Percentiles rank a stretch among this genome's conserved stretches.
phyloP scores from a whole-genome alignment of 352 stramenopile species.

The Phytopythium chamaehyphon region DNA sequence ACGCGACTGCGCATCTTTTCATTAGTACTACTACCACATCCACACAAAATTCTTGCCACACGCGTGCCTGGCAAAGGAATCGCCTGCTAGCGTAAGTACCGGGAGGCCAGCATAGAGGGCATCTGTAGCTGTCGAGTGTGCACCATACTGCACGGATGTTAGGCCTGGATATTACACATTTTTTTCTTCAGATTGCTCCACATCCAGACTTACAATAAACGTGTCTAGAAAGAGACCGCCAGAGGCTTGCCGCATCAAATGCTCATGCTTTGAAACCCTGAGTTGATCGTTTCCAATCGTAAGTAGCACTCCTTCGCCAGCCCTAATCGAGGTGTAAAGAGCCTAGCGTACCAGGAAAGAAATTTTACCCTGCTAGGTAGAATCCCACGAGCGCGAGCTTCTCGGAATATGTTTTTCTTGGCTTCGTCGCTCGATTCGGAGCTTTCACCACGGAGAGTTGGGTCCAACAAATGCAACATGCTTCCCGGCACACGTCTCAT shows the following conservation, averaged over 20 bases:
- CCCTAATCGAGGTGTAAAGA: conserved; percentile 3
- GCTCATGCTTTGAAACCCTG: conserved; percentile 66
- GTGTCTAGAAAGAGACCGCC: conserved; percentile 92
- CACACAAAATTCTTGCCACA: no score
- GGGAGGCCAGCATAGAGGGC: conserved; percentile 82
- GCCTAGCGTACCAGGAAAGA: conserved; percentile 27
- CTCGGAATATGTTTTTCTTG: conserved; percentile 40
- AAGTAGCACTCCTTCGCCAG: no score
- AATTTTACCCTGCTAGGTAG: conserved; percentile 44
- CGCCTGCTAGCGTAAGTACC: conserved; percentile 79
- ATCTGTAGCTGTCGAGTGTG: conserved; percentile 91
- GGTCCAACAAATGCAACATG: conserved; percentile 55
- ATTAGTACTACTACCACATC: no score
- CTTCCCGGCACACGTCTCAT: conserved; percentile 49
- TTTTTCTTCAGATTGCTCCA: no score
- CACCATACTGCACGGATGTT: no score
- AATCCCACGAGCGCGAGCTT: conserved; percentile 56
- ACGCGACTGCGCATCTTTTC: no score
- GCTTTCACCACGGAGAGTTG: conserved; percentile 10
- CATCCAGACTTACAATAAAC: no score
- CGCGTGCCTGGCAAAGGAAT: conserved; percentile 58
- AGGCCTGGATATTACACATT: no score
- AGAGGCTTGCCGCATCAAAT: conserved; percentile 65
- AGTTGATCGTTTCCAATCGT: no score
- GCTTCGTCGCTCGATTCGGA: conserved; percentile 23